These are phyloP conservation scores for Xylariaceae sp. DNA, from an alignment of 2,329 filamentous ascomycete genomes.

Conservation along the genomic window DNA sequence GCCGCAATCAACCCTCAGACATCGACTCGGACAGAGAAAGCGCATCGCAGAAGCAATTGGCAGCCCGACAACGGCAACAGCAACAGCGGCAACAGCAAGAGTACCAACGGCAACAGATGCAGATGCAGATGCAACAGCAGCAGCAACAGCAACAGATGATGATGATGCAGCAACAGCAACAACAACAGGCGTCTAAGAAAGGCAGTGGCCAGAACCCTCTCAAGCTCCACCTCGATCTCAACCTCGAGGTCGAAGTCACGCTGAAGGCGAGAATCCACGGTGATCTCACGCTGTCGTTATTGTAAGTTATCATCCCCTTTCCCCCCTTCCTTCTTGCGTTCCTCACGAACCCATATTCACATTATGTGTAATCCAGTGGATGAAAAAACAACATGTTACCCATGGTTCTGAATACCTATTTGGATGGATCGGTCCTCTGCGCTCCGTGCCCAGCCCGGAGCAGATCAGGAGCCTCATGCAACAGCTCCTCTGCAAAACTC, in stretches of 20 bases:
- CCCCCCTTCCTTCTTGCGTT: too few relatives aligned
- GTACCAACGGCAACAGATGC: constrained; percentile 19
- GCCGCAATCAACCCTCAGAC: constrained; percentile 29
- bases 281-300: constrained; percentile 56
- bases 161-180: constrained; percentile 23
- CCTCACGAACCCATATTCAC: too few relatives aligned
- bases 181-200: constrained; percentile 19
- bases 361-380: too few relatives aligned
- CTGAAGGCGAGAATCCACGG: constrained; percentile 82
- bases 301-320: constrained; percentile 16
- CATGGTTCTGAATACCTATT: too few relatives aligned
- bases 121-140: constrained; percentile 26
- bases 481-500: too few relatives aligned
- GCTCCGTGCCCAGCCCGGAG: too few relatives aligned
- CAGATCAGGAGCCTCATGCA: too few relatives aligned
- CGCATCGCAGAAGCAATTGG: constrained; percentile 26
- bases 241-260: constrained; percentile 78
- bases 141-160: constrained; percentile 22
- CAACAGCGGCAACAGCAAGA: constrained; percentile 18
- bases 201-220: constrained; percentile 49
- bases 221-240: constrained; percentile 69
- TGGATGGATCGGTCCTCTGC: too few relatives aligned
- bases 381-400: too few relatives aligned
- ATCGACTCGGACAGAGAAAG: constrained; percentile 26
- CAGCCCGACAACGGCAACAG: constrained; percentile 22